Conservation (phyloP, 2,329 filamentous ascomycete species). For the Colletotrichum acutatum region DNA sequence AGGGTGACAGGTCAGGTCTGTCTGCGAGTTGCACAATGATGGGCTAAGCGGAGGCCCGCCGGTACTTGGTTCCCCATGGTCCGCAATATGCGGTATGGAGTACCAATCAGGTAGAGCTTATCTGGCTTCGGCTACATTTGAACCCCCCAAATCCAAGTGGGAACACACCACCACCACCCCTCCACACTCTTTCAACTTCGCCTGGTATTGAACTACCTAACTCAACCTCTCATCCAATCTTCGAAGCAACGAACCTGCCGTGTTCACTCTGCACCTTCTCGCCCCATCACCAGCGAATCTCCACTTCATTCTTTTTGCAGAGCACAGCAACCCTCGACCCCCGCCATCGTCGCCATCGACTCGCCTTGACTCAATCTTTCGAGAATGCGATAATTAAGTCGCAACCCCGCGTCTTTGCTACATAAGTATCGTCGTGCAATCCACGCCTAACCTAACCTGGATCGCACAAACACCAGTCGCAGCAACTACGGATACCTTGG, state of each 20-base stretch:
- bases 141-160: neutral
- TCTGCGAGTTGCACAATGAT: neutral
- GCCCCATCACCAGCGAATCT: neutral
- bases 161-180: conserved; percentile 8
- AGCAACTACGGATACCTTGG: conserved; percentile 3
- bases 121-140: conserved; percentile 15
- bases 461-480: conserved; percentile 23
- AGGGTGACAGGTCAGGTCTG: neutral
- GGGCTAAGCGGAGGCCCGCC: conserved; percentile 13
- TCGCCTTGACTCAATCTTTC: neutral
- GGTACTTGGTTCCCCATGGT: conserved; percentile 5
- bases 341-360: neutral
- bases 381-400: conserved; percentile 26
- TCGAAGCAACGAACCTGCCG: neutral
- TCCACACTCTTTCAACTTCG: conserved; percentile 20
- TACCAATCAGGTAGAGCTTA: conserved; percentile 18
- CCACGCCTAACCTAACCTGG: conserved; percentile 32
- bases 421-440: conserved; percentile 8
- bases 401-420: conserved; percentile 22
- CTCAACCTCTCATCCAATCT: conserved; percentile 32
- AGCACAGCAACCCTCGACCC: neutral
- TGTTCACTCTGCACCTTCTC: neutral
- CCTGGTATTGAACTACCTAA: conserved; percentile 24
- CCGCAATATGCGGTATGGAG: conserved; percentile 1
- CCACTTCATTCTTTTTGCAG: neutral